Base-by-base conservation (phyloP, 768 basidiomycete species). In the Trametes cinnabarina region DNA sequence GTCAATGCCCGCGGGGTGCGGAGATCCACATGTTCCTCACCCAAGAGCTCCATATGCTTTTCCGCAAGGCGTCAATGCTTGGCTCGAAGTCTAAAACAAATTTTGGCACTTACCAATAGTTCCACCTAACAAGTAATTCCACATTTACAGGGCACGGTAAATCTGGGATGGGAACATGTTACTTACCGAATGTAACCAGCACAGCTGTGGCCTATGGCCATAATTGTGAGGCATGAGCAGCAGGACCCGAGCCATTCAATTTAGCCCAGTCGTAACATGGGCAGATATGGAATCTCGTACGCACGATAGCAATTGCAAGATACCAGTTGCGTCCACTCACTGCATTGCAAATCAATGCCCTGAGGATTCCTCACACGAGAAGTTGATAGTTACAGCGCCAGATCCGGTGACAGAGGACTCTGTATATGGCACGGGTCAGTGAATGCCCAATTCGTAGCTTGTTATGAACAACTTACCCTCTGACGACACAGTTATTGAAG, bases 311-410 rank as follows among this genome's bases (percentile, higher is more conserved):
- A 20, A n/a, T 32, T 11, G 40, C 40, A 2, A 51, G 26, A 15
- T 20, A 32, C 40, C 39, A 20, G 19, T 20, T 30, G 9, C 26
- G 14, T 19, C 51, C 51, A 39, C 51, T 51, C 4, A 51, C 51
- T 51, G 23, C n/a, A 4, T 8, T 15, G 10, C 17, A 32, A 17
- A 10, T 42, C 41, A 23, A 20, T 19, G 22, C 19, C 41, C 1
- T 11, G 7, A 4, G 11, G 7, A 5, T 4, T 4, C n/a, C 17
- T 11, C 19, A 22, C 4, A 7, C 4, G 1, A 42, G n/a, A n/a
- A n/a, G n/a, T n/a, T n/a, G n/a, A n/a, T n/a, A n/a, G 39, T 41
- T 10, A 42, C 51, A 30, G n/a, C n/a, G 26, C 51, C 51, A 51
- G 6, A 51, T 20, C 19, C 51, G 39, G 20, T 42, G 42, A 25